phyloP scores from a whole-genome alignment of 2,329 filamentous ascomycete species.

The Pseudovirgaria hyperparasitica region DNA sequence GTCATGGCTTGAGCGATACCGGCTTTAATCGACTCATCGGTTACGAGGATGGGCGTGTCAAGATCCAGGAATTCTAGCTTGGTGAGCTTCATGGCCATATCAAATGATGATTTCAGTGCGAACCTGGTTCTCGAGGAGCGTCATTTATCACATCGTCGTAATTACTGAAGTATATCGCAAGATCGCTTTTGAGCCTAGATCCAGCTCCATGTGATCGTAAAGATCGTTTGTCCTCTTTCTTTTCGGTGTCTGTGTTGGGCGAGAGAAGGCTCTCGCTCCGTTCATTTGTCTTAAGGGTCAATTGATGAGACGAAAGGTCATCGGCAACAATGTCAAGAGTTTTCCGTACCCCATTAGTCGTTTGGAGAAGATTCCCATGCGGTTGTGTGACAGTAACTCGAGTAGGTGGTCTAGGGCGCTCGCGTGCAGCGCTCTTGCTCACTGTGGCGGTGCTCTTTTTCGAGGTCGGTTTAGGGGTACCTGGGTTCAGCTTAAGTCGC shows the following conservation, averaged over 20 bases:
- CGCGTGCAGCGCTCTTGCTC: constrained; percentile 4
- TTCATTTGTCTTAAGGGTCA: constrained; percentile 18
- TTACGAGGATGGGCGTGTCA: constrained; percentile 60
- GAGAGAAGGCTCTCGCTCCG: constrained; percentile 11
- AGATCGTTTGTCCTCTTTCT: constrained; percentile 52
- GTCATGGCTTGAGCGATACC: constrained; percentile 11
- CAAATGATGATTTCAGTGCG: constrained; percentile 11
- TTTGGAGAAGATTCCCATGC: constrained; percentile 28
- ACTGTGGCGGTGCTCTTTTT: constrained; percentile 4
- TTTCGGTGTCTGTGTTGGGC: constrained; percentile 9
- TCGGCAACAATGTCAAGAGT: constrained; percentile 21
- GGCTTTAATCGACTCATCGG: constrained; percentile 40
- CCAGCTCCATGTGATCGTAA: constrained; percentile 75
- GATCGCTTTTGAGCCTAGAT: constrained; percentile 77
- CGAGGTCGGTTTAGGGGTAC: too few species aligned
- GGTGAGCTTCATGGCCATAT: constrained; percentile 9
- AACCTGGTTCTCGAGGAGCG: constrained; percentile 66
- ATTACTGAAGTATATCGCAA: constrained; percentile 81
- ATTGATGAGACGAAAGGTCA: constrained; percentile 16
- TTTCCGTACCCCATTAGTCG: constrained; percentile 29
- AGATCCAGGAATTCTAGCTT: constrained; percentile 54
- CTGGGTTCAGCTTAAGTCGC: too few species aligned
- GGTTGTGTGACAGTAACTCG: constrained; percentile 30
- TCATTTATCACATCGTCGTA: constrained; percentile 92
- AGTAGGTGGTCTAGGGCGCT: constrained; percentile 24